phyloP scores from a whole-genome alignment of 1,284 basidiomycete genomes.

The Phellopilus nigrolimitatus region DNA sequence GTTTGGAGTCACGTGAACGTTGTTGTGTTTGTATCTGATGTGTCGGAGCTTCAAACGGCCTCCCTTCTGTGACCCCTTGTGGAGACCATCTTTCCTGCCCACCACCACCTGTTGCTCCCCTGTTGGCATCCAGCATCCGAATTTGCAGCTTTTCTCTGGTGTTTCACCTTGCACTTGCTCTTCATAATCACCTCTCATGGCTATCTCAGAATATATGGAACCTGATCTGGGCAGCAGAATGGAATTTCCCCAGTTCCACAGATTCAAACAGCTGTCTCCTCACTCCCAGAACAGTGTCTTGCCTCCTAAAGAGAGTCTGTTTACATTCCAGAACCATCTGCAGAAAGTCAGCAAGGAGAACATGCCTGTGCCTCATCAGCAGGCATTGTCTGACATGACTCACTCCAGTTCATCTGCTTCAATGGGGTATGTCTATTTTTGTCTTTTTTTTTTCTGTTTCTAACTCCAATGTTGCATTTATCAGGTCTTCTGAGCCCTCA shows the following conservation, averaged over 20 bases:
- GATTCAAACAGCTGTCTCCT: constrained; percentile 5
- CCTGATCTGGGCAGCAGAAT: not conserved
- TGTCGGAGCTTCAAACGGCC: no score
- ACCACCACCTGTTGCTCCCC: no score
- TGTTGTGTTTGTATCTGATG: no score
- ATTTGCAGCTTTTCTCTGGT: no score
- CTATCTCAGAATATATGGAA: not conserved
- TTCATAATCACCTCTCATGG: not conserved
- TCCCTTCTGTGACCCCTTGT: no score
- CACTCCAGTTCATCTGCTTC: not conserved
- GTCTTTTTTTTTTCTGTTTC: not conserved
- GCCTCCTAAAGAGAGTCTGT: not conserved
- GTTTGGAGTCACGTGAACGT: no score
- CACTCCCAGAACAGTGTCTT: not conserved
- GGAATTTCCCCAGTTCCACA: not conserved
- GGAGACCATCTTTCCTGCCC: no score
- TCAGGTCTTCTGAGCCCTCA: not conserved
- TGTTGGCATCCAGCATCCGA: no score
- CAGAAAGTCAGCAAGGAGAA: constrained; percentile 12
- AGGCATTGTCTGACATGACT: not conserved
- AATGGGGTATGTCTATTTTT: not conserved
- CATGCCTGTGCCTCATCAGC: not conserved
- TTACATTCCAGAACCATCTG: not conserved
- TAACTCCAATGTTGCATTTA: not conserved
- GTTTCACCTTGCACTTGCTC: no score